A percentile compares a stretch with the other conserved stretches of the same genome.
Conservation (phyloP, 495 filamentous ascomycete genomes). For the Aspergillus bertholletiae region DNA sequence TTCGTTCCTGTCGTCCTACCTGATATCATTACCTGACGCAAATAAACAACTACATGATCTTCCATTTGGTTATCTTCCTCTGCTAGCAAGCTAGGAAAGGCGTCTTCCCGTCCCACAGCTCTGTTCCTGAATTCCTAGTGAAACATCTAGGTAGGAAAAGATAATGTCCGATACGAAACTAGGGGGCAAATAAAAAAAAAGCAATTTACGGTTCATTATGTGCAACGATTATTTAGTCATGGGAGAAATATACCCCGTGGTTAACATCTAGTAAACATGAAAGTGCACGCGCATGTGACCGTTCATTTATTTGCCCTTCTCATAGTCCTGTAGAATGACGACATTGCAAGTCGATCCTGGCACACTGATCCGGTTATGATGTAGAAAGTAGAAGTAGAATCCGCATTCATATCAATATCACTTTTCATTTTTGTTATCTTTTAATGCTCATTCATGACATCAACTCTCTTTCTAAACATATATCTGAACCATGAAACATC, state of each 20-base stretch:
- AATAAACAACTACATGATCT: constrained; percentile 41
- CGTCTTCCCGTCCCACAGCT: not conserved
- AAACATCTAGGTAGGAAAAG: constrained; percentile 10
- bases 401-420: constrained; percentile 1
- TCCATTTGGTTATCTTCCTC: constrained; percentile 9
- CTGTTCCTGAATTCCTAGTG: constrained; percentile 8
- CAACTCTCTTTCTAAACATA: constrained; percentile 8
- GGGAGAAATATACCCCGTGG: not conserved
- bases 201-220: not conserved
- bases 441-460: constrained; percentile 3
- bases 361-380: too few relatives aligned
- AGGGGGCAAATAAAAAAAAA: constrained; percentile 3
- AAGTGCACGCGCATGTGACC: not conserved
- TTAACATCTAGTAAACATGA: not conserved
- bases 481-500: constrained; percentile 1
- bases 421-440: not conserved
- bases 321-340: not conserved
- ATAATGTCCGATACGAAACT: constrained; percentile 14
- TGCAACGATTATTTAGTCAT: not conserved
- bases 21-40: constrained; percentile 39
- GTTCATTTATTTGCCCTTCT: not conserved
- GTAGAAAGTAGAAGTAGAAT: not conserved
- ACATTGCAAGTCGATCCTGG: too few relatives aligned
- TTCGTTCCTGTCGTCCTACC: constrained; percentile 36
- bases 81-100: not conserved